A percentile compares a stretch with the other conserved stretches of the same genome.
Conservation (phyloP, 2,329 filamentous ascomycete species). For the Fusarium longipes region DNA sequence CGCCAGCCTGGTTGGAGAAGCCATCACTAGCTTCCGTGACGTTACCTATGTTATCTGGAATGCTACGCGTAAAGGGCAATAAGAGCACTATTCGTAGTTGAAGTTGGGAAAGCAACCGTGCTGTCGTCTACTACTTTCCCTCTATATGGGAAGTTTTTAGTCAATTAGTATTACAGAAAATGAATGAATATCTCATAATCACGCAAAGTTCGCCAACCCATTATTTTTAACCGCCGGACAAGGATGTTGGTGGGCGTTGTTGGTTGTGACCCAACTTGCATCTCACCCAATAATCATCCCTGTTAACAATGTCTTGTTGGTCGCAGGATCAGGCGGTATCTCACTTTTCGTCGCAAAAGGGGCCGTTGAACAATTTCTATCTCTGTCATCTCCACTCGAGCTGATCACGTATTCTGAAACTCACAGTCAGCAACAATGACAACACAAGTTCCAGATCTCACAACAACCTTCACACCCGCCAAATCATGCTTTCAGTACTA, state of each 20-base stretch:
- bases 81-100: too few relatives aligned
- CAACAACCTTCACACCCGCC: slow-evolving; percentile 3
- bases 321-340: neutral
- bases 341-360: neutral
- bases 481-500: slow-evolving; percentile 13
- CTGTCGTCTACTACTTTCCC: too few relatives aligned
- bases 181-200: neutral
- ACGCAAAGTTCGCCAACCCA: neutral
- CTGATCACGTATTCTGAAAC: neutral
- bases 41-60: too few relatives aligned
- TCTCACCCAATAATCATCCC: slow-evolving; percentile 5
- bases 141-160: too few relatives aligned
- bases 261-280: neutral
- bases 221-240: neutral
- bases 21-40: too few relatives aligned
- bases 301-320: neutral
- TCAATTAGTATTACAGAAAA: rapidly evolving
- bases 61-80: too few relatives aligned
- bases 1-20: too few relatives aligned
- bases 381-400: neutral
- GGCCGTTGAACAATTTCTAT: neutral
- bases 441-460: slow-evolving; percentile 1
- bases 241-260: neutral
- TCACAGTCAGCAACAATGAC: neutral
- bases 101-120: too few relatives aligned